A percentile compares a stretch with the other conserved stretches of the same genome.
Conservation (phyloP, 176 grass and related monocot species). For the Raddia guianensis region DNA sequence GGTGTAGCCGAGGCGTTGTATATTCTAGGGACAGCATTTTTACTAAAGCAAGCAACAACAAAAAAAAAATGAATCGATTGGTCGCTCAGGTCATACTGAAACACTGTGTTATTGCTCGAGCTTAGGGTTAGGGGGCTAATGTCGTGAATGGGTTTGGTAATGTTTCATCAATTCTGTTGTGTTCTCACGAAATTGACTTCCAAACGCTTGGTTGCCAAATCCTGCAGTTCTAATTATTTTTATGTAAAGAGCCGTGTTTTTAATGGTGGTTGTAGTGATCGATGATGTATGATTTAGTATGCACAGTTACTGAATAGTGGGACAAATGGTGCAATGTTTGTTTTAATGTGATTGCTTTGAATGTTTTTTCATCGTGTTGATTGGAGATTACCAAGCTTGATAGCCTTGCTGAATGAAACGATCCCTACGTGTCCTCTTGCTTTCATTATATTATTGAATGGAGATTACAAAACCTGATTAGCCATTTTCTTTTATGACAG, state of each 20-base stretch:
- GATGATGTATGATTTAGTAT: background rate
- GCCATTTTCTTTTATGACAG: background rate
- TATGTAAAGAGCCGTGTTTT: background rate
- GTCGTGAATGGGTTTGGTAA: background rate
- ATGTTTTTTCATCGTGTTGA: background rate
- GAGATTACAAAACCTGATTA: background rate
- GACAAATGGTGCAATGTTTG: background rate
- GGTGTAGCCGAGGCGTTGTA: no score
- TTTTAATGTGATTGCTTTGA: background rate
- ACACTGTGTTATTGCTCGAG: conserved; percentile 4
- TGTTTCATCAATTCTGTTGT: background rate
- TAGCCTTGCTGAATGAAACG: background rate
- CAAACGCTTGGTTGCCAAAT: conserved; percentile 3
- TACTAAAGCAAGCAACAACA: no score
- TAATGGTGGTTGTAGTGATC: background rate
- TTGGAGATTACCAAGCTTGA: background rate
- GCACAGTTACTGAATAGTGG: conserved; percentile 19
- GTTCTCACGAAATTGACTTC: background rate
- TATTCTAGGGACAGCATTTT: no score
- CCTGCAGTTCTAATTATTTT: background rate
- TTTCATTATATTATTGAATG: background rate
- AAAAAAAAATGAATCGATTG: no score
- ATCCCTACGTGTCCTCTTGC: background rate
- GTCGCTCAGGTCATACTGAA: no score
- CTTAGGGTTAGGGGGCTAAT: background rate